phyloP scores from a whole-genome alignment of 2,329 filamentous ascomycete genomes.

The Chaetomiaceae sp. region DNA sequence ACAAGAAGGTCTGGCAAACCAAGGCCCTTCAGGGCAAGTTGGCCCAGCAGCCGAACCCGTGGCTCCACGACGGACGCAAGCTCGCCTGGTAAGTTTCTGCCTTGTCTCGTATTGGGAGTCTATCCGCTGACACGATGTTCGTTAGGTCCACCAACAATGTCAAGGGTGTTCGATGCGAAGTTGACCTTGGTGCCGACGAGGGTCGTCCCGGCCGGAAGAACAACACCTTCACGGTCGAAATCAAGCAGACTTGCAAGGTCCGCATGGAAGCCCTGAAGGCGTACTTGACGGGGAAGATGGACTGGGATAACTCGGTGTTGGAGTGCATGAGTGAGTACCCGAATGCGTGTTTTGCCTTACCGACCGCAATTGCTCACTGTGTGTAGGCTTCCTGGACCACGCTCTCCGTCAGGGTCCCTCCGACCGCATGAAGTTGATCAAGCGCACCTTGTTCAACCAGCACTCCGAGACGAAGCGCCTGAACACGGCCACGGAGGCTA shows the following conservation, averaged over 20 bases:
- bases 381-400: constrained; percentile 75
- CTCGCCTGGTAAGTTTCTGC: constrained; percentile 61
- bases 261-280: constrained; percentile 58
- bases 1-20: constrained; percentile 72
- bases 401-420: constrained; percentile 75
- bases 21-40: constrained; percentile 51
- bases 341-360: neutral
- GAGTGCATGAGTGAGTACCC: constrained; percentile 63
- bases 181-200: constrained; percentile 69
- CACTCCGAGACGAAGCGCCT: constrained; percentile 46
- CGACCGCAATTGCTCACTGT: neutral
- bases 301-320: constrained; percentile 61
- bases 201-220: constrained; percentile 31
- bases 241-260: constrained; percentile 61
- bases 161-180: constrained; percentile 43
- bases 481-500: constrained; percentile 57
- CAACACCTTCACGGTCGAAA: constrained; percentile 52
- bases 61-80: constrained; percentile 77
- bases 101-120: neutral
- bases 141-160: constrained; percentile 35
- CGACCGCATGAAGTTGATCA: constrained; percentile 61
- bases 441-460: constrained; percentile 72
- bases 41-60: constrained; percentile 41
- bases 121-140: neutral
- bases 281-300: constrained; percentile 57